phyloP scores from a whole-genome alignment of 768 basidiomycete species.

The Rhizopogon vinicolor region DNA sequence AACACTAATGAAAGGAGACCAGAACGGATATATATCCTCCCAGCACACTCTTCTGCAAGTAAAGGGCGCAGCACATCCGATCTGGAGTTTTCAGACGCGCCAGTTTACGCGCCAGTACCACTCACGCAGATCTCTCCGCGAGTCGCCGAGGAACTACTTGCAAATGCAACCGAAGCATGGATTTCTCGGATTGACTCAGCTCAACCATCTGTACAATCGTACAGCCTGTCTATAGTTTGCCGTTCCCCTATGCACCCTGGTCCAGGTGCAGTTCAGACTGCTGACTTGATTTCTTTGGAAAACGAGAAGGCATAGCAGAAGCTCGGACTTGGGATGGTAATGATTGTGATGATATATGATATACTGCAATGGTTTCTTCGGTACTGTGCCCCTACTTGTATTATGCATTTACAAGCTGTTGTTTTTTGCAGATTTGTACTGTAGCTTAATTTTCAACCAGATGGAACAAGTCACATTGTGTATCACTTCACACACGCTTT shows the following conservation, averaged over 20 bases:
- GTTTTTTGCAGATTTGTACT: neutral
- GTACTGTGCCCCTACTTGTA: neutral
- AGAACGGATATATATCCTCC: conserved; percentile 65
- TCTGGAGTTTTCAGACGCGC: conserved; percentile 4
- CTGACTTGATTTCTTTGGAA: neutral
- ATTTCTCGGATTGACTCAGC: conserved; percentile 20
- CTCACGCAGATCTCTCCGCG: conserved; percentile 49
- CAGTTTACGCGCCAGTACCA: conserved; percentile 68
- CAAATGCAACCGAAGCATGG: conserved; percentile 67
- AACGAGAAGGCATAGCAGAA: neutral
- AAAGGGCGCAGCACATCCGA: conserved; percentile 5
- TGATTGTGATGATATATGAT: neutral
- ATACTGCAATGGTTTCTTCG: neutral
- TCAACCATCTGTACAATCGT: neutral
- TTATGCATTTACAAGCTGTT: neutral
- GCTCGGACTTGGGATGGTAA: no score
- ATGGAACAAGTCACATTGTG: neutral
- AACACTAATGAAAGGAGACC: conserved; percentile 26
- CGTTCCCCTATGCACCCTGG: neutral
- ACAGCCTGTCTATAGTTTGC: neutral
- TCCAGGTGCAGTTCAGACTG: neutral
- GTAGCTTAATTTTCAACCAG: neutral
- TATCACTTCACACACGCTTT: no score
- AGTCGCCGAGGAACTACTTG: conserved; percentile 44
- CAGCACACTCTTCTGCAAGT: conserved; percentile 14